Conservation (phyloP, 805 yeast species). For the Saccharomycopsis sp. region DNA sequence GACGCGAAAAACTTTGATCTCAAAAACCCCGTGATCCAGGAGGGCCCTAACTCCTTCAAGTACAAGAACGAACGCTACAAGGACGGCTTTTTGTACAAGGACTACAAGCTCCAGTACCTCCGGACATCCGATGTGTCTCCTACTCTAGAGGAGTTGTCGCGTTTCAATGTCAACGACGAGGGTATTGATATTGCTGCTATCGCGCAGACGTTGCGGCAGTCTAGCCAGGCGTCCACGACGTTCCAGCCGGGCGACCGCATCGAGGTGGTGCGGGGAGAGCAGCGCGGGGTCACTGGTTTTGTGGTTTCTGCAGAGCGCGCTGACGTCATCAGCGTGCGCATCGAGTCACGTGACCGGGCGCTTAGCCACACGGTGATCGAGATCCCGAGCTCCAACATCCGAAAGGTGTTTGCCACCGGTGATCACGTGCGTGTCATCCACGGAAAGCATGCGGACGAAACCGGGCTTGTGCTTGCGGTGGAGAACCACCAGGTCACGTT, state of each 20-base stretch:
- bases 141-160: slow-evolving; percentile 77
- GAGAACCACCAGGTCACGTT: slow-evolving; percentile 82
- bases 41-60: slow-evolving; percentile 51
- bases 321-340: slow-evolving; percentile 42
- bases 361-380: slow-evolving; percentile 59
- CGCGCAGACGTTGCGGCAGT: slow-evolving; percentile 75
- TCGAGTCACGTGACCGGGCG: slow-evolving; percentile 35
- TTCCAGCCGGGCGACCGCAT: slow-evolving; percentile 95
- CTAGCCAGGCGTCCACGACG: slow-evolving; percentile 44
- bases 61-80: slow-evolving; percentile 85
- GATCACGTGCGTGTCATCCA: slow-evolving; percentile 90
- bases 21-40: slow-evolving; percentile 60
- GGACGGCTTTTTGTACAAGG: slow-evolving; percentile 83
- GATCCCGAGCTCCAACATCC: slow-evolving; percentile 71
- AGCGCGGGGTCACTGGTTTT: slow-evolving; percentile 78
- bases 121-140: slow-evolving; percentile 83
- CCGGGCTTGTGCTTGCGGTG: slow-evolving; percentile 85
- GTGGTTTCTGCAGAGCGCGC: slow-evolving; percentile 53
- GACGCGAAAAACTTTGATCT: slow-evolving; percentile 86
- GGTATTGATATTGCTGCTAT: slow-evolving; percentile 84
- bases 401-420: slow-evolving; percentile 84
- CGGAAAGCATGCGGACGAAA: slow-evolving; percentile 89
- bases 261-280: slow-evolving; percentile 89
- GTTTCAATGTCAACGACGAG: slow-evolving; percentile 73
- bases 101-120: slow-evolving; percentile 74